Evolutionary conservation across 106 monocot genomes (phyloP), one percentile per base, ranked within the genome.

Genomic region (Acanthochlamys bracteata): DNA sequence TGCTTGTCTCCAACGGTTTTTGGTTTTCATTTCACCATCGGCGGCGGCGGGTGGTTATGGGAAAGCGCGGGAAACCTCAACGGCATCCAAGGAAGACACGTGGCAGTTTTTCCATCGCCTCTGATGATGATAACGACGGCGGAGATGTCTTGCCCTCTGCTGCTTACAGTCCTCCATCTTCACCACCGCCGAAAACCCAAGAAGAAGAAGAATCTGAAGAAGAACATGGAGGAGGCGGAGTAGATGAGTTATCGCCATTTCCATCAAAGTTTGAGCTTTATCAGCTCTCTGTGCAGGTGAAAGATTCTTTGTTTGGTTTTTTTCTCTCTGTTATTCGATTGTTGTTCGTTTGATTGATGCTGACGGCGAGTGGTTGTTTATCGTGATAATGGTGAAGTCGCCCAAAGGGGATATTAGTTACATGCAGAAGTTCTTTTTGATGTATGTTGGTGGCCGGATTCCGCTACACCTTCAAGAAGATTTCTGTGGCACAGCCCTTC

Each of bases 391-490:
- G 10, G 13, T 45, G 53, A 61, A 96, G 90, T 80, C 83, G 43
- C 95, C 95, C 0, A 96, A 78, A 57, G 95, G 95, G 40, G 95
- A 96, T 21, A 88, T 96, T 42, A 96, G 87, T 70, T 96, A 96
- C 61, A 45, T 96, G 81, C 83, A 86, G 69, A 92, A 92, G 81
- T 92, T 92, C 67, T 92, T 92, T 66, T 60, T 92, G 63, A 84
- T 88, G 78, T 96, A 96, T 59, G 82, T 96, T 25, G 95, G 95
- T 4, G 84, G 90, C 4, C 74, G 95, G 55, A 40, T 70, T 43
- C 90, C 95, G 0, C 57, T 96, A 21, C 90, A 91, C 68, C 43
- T 96, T 22, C 91, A 92, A 57, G 91, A 92, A 45, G 91, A 92
- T 63, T 92, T 92, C 69, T 92, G 91, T 41, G 95, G 90, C 66